Conservation (phyloP, 2,329 filamentous ascomycete genomes). For the Fusarium haematococcum region DNA sequence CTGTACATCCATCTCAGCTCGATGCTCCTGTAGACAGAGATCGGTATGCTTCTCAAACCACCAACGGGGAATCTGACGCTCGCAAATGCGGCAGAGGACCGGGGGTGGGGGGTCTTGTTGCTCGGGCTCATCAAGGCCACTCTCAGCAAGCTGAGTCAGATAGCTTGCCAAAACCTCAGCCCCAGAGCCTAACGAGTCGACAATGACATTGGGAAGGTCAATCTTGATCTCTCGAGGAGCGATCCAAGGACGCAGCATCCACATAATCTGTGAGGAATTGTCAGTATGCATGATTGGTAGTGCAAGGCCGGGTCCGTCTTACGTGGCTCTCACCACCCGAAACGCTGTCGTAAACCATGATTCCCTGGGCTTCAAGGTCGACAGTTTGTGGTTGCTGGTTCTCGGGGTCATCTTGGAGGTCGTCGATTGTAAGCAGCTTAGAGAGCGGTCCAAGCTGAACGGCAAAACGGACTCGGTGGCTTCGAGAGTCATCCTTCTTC, state of each 20-base stretch:
- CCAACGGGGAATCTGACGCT: conserved; percentile 97
- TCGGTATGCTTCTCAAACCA: conserved; percentile 99
- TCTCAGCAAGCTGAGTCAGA: conserved; percentile 88
- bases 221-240: conserved; percentile 94
- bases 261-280: conserved; percentile 81
- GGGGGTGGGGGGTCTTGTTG: conserved; percentile 87
- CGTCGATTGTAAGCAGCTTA: conserved; percentile 65
- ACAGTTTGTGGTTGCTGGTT: conserved; percentile 61
- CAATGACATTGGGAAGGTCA: conserved; percentile 87
- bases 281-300: conserved; percentile 41
- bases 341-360: conserved; percentile 94
- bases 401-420: conserved; percentile 54
- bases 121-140: conserved; percentile 78
- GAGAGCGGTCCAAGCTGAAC: conserved; percentile 77
- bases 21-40: conserved; percentile 93
- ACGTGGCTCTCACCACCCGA: conserved; percentile 92
- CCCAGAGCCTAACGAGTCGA: conserved; percentile 93
- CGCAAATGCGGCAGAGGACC: conserved; percentile 95
- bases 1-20: conserved; percentile 97
- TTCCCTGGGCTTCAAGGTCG: conserved; percentile 94
- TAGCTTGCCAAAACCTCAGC: conserved; percentile 96
- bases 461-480: conserved; percentile 87
- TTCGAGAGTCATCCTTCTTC: conserved; percentile 92
- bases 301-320: conserved; percentile 56
- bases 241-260: conserved; percentile 97